A percentile compares a stretch with the other conserved stretches of the same genome.
Evolutionary conservation across 1,284 basidiomycete species (phyloP).

Genomic region (Caloboletus firmus): DNA sequence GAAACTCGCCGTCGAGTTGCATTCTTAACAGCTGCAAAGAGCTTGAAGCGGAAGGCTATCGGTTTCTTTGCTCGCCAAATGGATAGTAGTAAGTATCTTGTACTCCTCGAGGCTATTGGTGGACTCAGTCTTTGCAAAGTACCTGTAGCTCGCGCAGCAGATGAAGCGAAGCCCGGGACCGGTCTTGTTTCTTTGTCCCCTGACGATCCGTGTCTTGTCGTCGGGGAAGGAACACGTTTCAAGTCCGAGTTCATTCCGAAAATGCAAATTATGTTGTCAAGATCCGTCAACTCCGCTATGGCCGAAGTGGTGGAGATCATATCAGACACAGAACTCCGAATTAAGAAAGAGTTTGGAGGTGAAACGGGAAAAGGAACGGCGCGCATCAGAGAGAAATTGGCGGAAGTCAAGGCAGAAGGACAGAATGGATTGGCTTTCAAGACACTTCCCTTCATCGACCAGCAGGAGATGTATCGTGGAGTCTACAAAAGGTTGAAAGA

Average conservation of each 20-base stretch:
- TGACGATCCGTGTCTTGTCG: slow-evolving; percentile 75
- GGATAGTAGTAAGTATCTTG: slow-evolving; percentile 77
- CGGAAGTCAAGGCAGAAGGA: slow-evolving; percentile 55
- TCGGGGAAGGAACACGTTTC: slow-evolving; percentile 84
- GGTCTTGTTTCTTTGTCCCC: slow-evolving; percentile 76
- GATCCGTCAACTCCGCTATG: slow-evolving; percentile 73
- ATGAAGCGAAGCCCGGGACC: slow-evolving; percentile 78
- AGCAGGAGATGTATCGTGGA: slow-evolving; percentile 92
- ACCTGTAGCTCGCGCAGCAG: slow-evolving; percentile 90
- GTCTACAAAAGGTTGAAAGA: slow-evolving; percentile 89
- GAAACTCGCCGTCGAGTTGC: slow-evolving; percentile 85
- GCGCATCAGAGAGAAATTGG: slow-evolving; percentile 65
- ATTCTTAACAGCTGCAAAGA: slow-evolving; percentile 93
- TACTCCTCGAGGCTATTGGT: not conserved
- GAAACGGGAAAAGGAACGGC: slow-evolving; percentile 76
- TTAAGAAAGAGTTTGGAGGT: slow-evolving; percentile 90
- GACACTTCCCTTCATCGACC: slow-evolving; percentile 83
- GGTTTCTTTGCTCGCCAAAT: slow-evolving; percentile 86
- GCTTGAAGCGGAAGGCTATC: slow-evolving; percentile 78
- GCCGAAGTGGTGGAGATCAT: slow-evolving; percentile 89
- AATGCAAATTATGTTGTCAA: slow-evolving; percentile 89
- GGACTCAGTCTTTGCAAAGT: slow-evolving; percentile 50
- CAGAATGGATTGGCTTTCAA: slow-evolving; percentile 72
- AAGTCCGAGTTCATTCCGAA: slow-evolving; percentile 73
- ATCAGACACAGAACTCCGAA: slow-evolving; percentile 80